Percentiles rank a stretch among this genome's conserved stretches.
These are phyloP conservation scores for Monosporozyma siamensis DNA, from an alignment of 805 yeast species.

Conservation along the genomic window DNA sequence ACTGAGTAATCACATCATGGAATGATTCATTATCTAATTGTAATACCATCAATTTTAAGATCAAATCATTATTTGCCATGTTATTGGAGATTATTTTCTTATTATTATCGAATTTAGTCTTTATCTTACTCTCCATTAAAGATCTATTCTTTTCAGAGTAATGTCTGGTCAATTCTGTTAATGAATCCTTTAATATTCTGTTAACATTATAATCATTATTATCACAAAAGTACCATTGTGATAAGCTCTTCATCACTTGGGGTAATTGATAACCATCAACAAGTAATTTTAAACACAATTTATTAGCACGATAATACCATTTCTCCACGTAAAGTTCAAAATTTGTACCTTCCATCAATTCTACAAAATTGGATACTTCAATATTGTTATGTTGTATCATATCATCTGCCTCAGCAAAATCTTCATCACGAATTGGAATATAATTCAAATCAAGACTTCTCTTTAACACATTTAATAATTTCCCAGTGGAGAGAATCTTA, in stretches of 20 bases:
- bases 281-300: conserved; percentile 45
- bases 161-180: conserved; percentile 19
- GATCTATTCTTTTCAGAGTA: conserved; percentile 13
- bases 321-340: conserved; percentile 47
- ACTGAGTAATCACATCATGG: conserved; percentile 14
- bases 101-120: conserved; percentile 21
- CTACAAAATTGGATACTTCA: conserved; percentile 7
- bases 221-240: conserved; percentile 43
- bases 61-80: conserved; percentile 10
- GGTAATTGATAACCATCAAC: conserved; percentile 50
- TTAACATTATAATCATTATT: conserved; percentile 21
- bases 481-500: conserved; percentile 74
- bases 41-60: conserved; percentile 24
- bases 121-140: conserved; percentile 20
- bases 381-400: neutral
- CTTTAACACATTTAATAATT: conserved; percentile 56
- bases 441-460: conserved; percentile 22
- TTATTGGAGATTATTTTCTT: neutral
- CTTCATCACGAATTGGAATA: conserved; percentile 19
- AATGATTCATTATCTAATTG: conserved; percentile 34
- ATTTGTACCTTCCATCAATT: conserved; percentile 31
- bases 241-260: conserved; percentile 40
- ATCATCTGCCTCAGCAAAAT: neutral
- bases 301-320: conserved; percentile 63
- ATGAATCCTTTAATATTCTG: conserved; percentile 16